Evolutionary conservation across 352 stramenopile species (phyloP), one percentile per base, ranked within the genome.

Genomic region (Lagenidium sp.): DNA sequence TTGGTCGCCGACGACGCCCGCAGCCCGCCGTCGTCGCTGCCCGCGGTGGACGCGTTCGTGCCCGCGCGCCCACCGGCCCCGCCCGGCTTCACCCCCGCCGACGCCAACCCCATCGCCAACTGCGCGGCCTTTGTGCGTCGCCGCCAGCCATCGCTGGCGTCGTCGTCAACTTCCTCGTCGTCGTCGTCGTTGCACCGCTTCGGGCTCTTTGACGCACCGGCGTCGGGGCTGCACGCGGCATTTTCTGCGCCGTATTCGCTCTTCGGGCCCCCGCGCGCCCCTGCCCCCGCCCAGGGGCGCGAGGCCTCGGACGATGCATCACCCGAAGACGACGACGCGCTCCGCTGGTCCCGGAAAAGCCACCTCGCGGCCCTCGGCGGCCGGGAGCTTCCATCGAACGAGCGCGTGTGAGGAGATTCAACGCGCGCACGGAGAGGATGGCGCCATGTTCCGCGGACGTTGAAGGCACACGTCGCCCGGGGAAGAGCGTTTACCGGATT

Each of bases 31-130:
- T 6, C 21, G 23, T 5, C 39, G 15, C 19, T 21, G 10, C 36
- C 11, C 4, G 36, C n/a, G 36, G n/a, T 7, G 36, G 7, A 8
- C 28, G 15, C 28, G 28, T 8, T 15, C 28, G 28, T 15, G 8
- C 8, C 8, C 28, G 8, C 28, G 8, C 28, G 15, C 8, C 28
- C 8, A 32, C 58, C 75, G 16, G 60, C 63, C 1, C 66, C 70
- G 16, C 74, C 74, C 18, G 74, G 74, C 19, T 86, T 86, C 53
- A 70, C 70, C 1, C 41, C 74, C 2, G 70, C 63, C 0, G 74
- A 86, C 43, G 74, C 74, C 3, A 68, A 77, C 15, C 74, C 74
- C 1, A 21, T 63, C 32, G 68, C 73, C 24, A 55, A 68, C 2
- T 61, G 56, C 21, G 68, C 58, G 23, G 70, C 70, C 16, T 84